Conservation (phyloP, 2,329 filamentous ascomycete genomes). For the Neurospora sp. region DNA sequence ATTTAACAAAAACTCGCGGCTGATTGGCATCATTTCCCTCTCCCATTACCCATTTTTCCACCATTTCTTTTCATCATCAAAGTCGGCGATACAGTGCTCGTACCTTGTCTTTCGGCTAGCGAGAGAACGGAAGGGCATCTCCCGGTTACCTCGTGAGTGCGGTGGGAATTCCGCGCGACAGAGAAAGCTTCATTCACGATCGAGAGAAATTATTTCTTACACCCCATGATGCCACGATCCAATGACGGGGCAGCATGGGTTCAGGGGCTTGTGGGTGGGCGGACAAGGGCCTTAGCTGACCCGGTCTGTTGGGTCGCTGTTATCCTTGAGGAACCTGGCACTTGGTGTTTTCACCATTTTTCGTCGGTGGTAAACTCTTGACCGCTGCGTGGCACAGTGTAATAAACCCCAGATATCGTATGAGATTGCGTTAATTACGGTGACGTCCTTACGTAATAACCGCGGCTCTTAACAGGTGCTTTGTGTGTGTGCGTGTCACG, state of each 20-base stretch:
- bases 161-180: background rate
- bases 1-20: background rate
- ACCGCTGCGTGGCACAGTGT: background rate
- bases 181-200: background rate
- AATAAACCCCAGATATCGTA: background rate
- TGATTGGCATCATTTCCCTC: background rate
- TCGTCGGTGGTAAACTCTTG: background rate
- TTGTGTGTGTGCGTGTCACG: background rate
- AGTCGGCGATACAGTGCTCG: background rate
- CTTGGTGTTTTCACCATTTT: background rate
- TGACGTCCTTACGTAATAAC: background rate
- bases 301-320: background rate
- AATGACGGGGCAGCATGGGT: background rate
- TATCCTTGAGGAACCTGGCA: background rate
- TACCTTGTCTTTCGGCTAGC: background rate
- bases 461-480: background rate
- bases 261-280: background rate
- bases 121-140: background rate
- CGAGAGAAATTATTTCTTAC: background rate
- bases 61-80: background rate
- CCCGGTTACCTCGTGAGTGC: background rate
- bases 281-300: conserved; percentile 1
- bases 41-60: background rate
- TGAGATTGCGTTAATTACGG: background rate
- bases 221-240: background rate